A percentile compares a stretch with the other conserved stretches of the same genome.
Conservation (phyloP, 2,329 filamentous ascomycete species). For the Simplicillium aogashimaense region DNA sequence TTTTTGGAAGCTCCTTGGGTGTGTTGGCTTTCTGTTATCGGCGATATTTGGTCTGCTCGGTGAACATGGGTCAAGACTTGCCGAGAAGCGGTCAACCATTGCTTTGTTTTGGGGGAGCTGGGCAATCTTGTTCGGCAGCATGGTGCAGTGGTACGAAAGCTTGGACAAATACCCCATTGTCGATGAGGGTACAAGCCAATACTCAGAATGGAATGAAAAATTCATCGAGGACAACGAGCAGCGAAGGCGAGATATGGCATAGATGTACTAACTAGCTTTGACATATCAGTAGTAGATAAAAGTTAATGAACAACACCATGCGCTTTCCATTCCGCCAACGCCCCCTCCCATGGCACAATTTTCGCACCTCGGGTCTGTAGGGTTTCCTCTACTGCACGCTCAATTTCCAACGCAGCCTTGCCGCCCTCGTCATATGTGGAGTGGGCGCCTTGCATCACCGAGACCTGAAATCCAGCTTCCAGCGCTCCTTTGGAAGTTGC, state of each 20-base stretch:
- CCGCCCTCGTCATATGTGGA: conserved; percentile 17
- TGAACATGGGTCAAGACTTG: conserved; percentile 26
- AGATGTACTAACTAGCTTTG: no score
- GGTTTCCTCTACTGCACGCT: conserved; percentile 15
- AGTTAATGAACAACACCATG: conserved; percentile 1
- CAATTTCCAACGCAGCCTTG: conserved; percentile 15
- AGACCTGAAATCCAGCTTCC: conserved; percentile 16
- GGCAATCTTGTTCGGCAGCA: conserved; percentile 23
- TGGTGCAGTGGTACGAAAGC: conserved; percentile 15
- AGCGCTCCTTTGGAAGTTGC: conserved; percentile 16
- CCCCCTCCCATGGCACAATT: conserved; percentile 13
- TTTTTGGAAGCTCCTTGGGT: conserved; percentile 54
- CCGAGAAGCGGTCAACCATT: conserved; percentile 33
- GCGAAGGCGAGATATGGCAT: no score
- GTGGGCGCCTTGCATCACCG: conserved; percentile 18
- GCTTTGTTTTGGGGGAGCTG: conserved; percentile 34
- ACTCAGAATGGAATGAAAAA: no score
- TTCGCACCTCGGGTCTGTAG: conserved; percentile 12
- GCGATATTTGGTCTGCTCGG: conserved; percentile 48
- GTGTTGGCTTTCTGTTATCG: conserved; percentile 46
- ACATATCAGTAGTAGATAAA: no score
- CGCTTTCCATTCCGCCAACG: conserved; percentile 3
- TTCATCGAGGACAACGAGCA: no score
- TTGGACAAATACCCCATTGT: conserved; percentile 14
- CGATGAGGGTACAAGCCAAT: background rate